Conservation (phyloP, 2,329 filamentous ascomycete species). For the Paraphaeosphaeria minitans region DNA sequence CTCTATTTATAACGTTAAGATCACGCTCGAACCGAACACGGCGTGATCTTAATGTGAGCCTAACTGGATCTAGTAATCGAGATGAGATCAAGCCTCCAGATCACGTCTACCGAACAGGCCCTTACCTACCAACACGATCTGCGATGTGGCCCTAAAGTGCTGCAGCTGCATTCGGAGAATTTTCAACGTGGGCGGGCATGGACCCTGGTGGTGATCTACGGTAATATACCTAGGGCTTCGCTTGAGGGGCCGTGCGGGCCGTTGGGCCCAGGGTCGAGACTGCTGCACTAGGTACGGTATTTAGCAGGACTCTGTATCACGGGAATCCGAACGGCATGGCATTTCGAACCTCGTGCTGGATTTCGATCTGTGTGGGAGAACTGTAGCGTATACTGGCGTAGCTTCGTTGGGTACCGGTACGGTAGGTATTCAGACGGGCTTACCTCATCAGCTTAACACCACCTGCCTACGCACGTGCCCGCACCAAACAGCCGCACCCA, state of each 20-base stretch:
- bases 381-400: background rate
- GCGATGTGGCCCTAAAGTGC: background rate
- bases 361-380: too few relatives aligned
- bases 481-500: background rate
- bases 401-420: too few relatives aligned
- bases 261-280: background rate
- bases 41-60: too few relatives aligned
- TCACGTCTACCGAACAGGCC: too few relatives aligned
- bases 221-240: background rate
- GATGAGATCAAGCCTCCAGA: too few relatives aligned
- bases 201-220: conserved; percentile 6
- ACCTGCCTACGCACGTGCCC: background rate
- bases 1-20: too few relatives aligned
- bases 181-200: background rate
- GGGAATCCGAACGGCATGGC: too few relatives aligned
- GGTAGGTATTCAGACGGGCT: background rate
- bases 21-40: too few relatives aligned
- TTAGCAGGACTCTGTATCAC: background rate
- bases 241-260: background rate
- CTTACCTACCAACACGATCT: background rate
- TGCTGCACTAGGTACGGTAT: conserved; percentile 1
- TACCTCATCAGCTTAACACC: background rate
- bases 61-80: too few relatives aligned
- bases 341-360: too few relatives aligned
- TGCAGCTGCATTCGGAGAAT: background rate